Base-by-base conservation (phyloP, 768 basidiomycete species). In the Xerocomus brunneocitrinus region DNA sequence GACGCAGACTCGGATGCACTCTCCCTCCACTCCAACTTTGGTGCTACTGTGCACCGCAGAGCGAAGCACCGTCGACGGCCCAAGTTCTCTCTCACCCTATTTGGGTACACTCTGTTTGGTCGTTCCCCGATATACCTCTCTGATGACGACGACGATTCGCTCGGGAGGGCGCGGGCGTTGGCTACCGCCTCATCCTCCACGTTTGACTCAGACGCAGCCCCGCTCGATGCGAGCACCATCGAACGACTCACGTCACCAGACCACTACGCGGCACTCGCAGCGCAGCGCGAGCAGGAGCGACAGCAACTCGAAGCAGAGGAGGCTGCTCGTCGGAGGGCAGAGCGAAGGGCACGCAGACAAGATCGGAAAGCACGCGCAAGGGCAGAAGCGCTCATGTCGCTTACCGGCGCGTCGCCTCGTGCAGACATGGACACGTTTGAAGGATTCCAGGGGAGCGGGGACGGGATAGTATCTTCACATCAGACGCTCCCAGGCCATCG, bases 71-170 rank as follows among this genome's bases (percentile, higher is more conserved):
- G 57, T 67, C 69, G 66, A 59, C 67, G 57, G 39, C 64, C 53
- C 64, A 69, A 48, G 60, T 67, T 48, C 59, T 65, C 56, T 68
- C 79, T 87, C 59, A 79, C 76, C 8, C 62, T 89, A 8, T 87
- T 87, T 54, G 87, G 87, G 6, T 86, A 72, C 56, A 73, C 83
- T 48, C 73, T 87, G 3, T 87, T 89, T 56, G 87, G 87, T n/a
- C 74, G 74, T 22, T 74, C 75, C 7, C 75, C 81, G 0, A 81
- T 88, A 47, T 78, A 80, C 41, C 75, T 86, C n/a, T 74, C 79
- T 0, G 80, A 76, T 16, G 76, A 76, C 13, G 83, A 84, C 9
- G 76, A 74, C 4, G 68, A 64, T 12, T 45, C 57, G 1, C 38
- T 38, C 8, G 47, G 55, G 45, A 58, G 48, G 61, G 67, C 31